These are phyloP conservation scores for Rhodotorula paludigena DNA, from an alignment of 768 basidiomycete genomes.

Conservation along the genomic window DNA sequence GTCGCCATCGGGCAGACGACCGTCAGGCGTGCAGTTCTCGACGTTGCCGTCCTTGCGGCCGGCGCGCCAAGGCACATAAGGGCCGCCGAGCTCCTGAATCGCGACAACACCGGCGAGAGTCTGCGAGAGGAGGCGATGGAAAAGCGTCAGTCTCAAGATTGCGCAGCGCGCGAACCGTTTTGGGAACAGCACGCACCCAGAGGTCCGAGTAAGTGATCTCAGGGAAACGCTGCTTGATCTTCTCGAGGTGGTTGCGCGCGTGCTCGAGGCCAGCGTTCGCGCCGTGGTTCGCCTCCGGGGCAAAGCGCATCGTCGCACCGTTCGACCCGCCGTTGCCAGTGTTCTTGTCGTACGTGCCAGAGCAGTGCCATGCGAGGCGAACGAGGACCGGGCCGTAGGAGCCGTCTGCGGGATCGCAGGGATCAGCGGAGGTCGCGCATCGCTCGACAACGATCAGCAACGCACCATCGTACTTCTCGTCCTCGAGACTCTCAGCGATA, in stretches of 20 bases:
- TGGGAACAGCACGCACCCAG: constrained; percentile 49
- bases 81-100: constrained; percentile 84
- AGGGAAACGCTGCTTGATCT: constrained; percentile 72
- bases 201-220: constrained; percentile 96
- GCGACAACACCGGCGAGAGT: constrained; percentile 90
- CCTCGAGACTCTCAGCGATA: constrained; percentile 57
- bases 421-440: not conserved
- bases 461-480: constrained; percentile 77
- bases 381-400: constrained; percentile 55
- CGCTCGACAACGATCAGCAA: not conserved
- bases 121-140: constrained; percentile 15
- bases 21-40: constrained; percentile 62
- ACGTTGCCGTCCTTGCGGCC: constrained; percentile 75
- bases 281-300: constrained; percentile 73
- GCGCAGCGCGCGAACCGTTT: constrained; percentile 43
- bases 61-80: constrained; percentile 86
- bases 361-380: constrained; percentile 42
- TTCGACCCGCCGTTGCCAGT: constrained; percentile 58
- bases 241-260: constrained; percentile 75
- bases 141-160: not conserved
- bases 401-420: constrained; percentile 57
- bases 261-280: constrained; percentile 78
- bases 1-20: constrained; percentile 59
- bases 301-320: constrained; percentile 97
- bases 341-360: constrained; percentile 40